Conservation (phyloP, 129 eudicot species). For the Flaveria brownii region DNA sequence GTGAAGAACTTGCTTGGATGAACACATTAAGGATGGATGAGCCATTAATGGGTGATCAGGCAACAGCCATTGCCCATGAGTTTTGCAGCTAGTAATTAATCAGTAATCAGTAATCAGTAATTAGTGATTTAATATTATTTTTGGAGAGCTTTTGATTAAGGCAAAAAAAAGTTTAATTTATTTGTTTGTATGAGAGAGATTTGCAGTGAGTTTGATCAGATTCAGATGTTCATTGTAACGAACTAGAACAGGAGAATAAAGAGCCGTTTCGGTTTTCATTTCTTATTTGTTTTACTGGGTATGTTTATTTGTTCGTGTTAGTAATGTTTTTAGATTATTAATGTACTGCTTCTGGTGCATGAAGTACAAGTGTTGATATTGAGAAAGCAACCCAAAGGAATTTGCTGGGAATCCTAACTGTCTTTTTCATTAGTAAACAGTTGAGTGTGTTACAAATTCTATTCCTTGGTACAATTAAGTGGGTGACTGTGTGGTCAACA, state of each 20-base stretch:
- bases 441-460: slow-evolving; percentile 26
- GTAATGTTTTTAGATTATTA: background rate
- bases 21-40: slow-evolving; percentile 43
- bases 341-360: slow-evolving; percentile 12
- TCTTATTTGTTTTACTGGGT: background rate
- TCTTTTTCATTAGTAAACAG: slow-evolving; percentile 15
- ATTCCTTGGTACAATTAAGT: slow-evolving; percentile 13
- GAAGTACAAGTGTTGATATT: background rate
- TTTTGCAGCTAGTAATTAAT: slow-evolving; percentile 50
- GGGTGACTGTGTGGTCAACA: slow-evolving; percentile 15
- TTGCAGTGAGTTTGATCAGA: slow-evolving; percentile 20
- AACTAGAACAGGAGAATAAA: slow-evolving; percentile 17
- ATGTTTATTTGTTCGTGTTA: background rate
- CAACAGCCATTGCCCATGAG: slow-evolving; percentile 32
- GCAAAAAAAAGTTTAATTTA: background rate
- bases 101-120: background rate
- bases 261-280: background rate
- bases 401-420: slow-evolving; percentile 30
- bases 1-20: slow-evolving; percentile 61
- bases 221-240: slow-evolving; percentile 16
- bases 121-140: background rate
- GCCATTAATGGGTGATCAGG: slow-evolving; percentile 16
- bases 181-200: slow-evolving; percentile 17
- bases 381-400: background rate
- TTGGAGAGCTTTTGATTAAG: background rate